Evolutionary conservation across 2,329 filamentous ascomycete species (phyloP).

Genomic region (Cladophialophora bantiana): DNA sequence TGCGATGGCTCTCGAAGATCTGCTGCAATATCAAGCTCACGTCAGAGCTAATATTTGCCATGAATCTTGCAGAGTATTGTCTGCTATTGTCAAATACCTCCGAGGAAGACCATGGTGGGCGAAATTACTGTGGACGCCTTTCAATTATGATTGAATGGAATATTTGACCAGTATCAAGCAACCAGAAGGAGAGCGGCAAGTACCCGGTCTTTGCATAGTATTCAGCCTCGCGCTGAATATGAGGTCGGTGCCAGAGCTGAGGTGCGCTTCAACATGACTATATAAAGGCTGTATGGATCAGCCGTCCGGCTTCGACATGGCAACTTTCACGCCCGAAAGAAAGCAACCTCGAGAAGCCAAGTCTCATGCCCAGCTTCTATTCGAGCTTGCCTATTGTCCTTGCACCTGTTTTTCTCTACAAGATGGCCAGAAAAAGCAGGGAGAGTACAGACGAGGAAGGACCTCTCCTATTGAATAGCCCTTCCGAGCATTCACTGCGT

Average conservation of each 20-base stretch:
- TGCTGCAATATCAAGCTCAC: not conserved
- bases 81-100: not conserved
- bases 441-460: not conserved
- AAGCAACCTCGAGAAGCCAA: not conserved
- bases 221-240: not conserved
- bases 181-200: not conserved
- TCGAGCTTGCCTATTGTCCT: not conserved
- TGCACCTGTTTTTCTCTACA: not conserved
- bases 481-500: not conserved
- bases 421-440: not conserved
- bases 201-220: not conserved
- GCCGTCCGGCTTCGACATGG: not conserved
- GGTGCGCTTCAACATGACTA: not conserved
- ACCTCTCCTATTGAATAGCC: not conserved
- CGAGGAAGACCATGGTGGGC: not conserved
- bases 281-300: not conserved
- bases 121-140: not conserved
- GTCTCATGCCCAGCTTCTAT: not conserved
- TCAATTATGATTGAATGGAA: not conserved
- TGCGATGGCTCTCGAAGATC: not conserved
- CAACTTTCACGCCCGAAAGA: not conserved
- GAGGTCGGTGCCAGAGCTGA: not conserved
- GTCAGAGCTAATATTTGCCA: not conserved
- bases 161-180: not conserved
- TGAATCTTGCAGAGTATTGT: not conserved